These are phyloP conservation scores for Acer campestre DNA, from an alignment of 345 rosid genomes.

Conservation along the genomic window DNA sequence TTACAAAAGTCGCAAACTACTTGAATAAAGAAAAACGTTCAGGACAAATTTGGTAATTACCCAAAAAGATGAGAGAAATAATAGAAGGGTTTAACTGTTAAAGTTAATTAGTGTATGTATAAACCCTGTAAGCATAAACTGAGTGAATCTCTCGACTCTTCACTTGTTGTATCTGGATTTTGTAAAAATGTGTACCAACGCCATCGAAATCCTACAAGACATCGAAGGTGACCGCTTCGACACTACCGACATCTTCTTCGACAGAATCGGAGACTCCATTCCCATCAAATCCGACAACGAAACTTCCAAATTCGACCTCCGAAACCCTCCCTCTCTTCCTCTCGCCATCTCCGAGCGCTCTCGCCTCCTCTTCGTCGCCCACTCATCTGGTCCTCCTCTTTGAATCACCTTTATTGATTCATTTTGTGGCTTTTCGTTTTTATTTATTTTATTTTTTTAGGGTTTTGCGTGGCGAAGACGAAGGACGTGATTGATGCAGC, in stretches of 20 bases:
- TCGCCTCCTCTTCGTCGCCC: slow-evolving; percentile 64
- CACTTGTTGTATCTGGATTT: slow-evolving; percentile 26
- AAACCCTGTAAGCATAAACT: not conserved
- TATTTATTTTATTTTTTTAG: slow-evolving; percentile 31
- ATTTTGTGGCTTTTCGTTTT: not conserved
- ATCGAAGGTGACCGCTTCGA: slow-evolving; percentile 60
- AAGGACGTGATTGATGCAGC: slow-evolving; percentile 74
- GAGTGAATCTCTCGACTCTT: not conserved
- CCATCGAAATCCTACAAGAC: slow-evolving; percentile 47
- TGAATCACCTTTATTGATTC: not conserved
- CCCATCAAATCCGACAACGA: slow-evolving; percentile 32
- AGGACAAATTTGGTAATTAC: no score
- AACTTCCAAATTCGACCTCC: slow-evolving; percentile 44
- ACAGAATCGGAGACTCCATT: slow-evolving; percentile 66
- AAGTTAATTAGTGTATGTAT: not conserved
- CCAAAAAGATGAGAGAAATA: no score
- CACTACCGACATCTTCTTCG: slow-evolving; percentile 68
- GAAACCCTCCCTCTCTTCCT: slow-evolving; percentile 67
- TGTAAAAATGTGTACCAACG: slow-evolving; percentile 25
- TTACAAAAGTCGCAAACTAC: no score
- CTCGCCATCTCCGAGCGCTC: slow-evolving; percentile 66
- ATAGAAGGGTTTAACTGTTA: no score
- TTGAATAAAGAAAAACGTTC: no score
- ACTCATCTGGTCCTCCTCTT: slow-evolving; percentile 54
- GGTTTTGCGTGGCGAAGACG: slow-evolving; percentile 79